Evolutionary conservation across 208 protist genomes (phyloP).

Genomic region (Acanthamoeba triangularis): DNA sequence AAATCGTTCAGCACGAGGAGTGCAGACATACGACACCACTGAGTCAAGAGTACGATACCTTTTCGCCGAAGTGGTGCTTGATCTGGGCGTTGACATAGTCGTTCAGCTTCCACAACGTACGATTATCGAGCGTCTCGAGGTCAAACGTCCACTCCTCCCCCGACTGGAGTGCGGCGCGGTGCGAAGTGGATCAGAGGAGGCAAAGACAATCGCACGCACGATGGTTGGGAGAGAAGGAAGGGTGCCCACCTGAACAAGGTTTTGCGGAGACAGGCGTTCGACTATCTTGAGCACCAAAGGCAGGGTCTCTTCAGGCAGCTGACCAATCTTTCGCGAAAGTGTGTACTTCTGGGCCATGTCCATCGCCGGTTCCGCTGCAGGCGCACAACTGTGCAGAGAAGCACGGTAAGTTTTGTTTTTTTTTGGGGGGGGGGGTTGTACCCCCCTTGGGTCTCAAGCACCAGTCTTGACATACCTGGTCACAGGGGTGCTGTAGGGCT

Average conservation of each 20-base stretch:
- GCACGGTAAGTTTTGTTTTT: not conserved
- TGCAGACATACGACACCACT: not conserved
- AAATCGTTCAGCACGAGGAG: not conserved
- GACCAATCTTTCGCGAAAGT: slow-evolving; percentile 45
- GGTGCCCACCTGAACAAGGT: not conserved
- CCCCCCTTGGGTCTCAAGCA: not conserved
- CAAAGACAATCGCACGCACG: not conserved
- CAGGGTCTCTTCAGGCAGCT: slow-evolving; percentile 39
- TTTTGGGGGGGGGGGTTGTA: not conserved
- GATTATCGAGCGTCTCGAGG: slow-evolving; percentile 22
- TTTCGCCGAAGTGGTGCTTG: slow-evolving; percentile 39
- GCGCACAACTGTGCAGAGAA: not conserved
- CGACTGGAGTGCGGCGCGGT: not conserved
- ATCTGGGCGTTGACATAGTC: slow-evolving; percentile 17
- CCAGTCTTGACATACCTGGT: not conserved
- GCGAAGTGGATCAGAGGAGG: not conserved
- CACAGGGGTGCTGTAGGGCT: not conserved
- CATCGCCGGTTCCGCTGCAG: not conserved
- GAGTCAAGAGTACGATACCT: not conserved
- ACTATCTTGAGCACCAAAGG: slow-evolving; percentile 41
- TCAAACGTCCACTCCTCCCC: slow-evolving; percentile 56
- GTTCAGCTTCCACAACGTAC: slow-evolving; percentile 59
- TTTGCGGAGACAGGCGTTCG: not conserved
- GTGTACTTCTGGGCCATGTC: slow-evolving; percentile 43
- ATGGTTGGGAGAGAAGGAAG: not conserved